phyloP scores from a whole-genome alignment of 352 stramenopile species.

The Lagenidium giganteum region DNA sequence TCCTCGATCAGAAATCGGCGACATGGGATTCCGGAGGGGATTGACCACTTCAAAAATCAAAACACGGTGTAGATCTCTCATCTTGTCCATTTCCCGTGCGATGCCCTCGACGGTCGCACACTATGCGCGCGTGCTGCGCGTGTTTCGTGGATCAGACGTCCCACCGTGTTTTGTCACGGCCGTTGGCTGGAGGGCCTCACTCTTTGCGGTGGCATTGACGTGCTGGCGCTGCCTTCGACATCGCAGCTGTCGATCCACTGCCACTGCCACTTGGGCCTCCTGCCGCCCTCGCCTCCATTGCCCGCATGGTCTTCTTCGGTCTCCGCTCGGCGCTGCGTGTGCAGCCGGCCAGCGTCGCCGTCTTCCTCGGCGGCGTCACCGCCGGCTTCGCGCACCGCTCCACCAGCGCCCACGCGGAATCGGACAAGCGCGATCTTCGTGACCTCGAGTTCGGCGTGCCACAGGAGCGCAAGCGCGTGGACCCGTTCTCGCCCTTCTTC shows the following conservation, averaged over 20 bases:
- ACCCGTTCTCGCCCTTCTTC: slow-evolving; percentile 87
- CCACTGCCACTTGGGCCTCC: not conserved
- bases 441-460: slow-evolving; percentile 85
- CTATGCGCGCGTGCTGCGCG: too few relatives aligned
- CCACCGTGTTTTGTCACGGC: too few relatives aligned
- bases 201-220: too few relatives aligned
- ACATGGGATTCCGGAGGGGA: too few relatives aligned
- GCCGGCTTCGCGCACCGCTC: slow-evolving; percentile 35
- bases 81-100: too few relatives aligned
- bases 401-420: slow-evolving; percentile 27
- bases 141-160: too few relatives aligned
- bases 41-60: too few relatives aligned
- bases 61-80: too few relatives aligned
- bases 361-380: slow-evolving; percentile 50
- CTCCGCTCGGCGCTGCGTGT: slow-evolving; percentile 35
- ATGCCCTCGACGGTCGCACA: too few relatives aligned
- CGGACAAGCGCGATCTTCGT: slow-evolving; percentile 71
- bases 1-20: too few relatives aligned
- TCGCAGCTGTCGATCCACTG: not conserved
- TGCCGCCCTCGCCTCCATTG: not conserved
- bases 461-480: slow-evolving; percentile 83
- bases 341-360: slow-evolving; percentile 33
- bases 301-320: slow-evolving; percentile 63
- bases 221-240: too few relatives aligned
- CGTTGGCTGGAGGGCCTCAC: too few relatives aligned